Percentiles rank a stretch among this genome's conserved stretches.
phyloP scores from a whole-genome alignment of 1,284 basidiomycete genomes.

The Marasmius oreades region DNA sequence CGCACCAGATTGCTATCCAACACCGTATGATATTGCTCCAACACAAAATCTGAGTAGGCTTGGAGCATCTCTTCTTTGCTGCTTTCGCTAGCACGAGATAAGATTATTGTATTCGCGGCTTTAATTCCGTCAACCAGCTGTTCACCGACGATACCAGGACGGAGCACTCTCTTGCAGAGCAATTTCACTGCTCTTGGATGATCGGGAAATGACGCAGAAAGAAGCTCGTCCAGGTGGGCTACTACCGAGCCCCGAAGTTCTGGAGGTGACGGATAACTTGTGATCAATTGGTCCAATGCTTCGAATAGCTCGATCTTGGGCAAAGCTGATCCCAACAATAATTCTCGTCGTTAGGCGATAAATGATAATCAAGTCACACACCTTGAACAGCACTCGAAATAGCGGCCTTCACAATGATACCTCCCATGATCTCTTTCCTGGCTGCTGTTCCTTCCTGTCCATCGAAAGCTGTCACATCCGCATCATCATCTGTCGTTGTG shows the following conservation, averaged over 20 bases:
- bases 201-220: slow-evolving; percentile 41
- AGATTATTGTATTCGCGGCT: slow-evolving; percentile 55
- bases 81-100: slow-evolving; percentile 21
- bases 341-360: slow-evolving; percentile 1
- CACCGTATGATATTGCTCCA: slow-evolving; percentile 47
- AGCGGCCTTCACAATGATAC: slow-evolving; percentile 69
- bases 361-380: slow-evolving; percentile 26
- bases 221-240: slow-evolving; percentile 50
- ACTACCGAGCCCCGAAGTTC: slow-evolving; percentile 46
- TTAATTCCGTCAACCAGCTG: slow-evolving; percentile 54
- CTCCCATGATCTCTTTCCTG: slow-evolving; percentile 60
- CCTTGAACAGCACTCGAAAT: slow-evolving; percentile 65
- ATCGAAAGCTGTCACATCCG: slow-evolving; percentile 27
- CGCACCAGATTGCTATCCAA: slow-evolving; percentile 57
- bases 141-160: slow-evolving; percentile 35
- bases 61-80: slow-evolving; percentile 33
- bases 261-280: slow-evolving; percentile 49
- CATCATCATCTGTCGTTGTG: slow-evolving; percentile 16
- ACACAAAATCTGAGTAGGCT: slow-evolving; percentile 57
- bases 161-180: slow-evolving; percentile 44
- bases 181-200: slow-evolving; percentile 52
- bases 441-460: slow-evolving; percentile 41
- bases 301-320: slow-evolving; percentile 58
- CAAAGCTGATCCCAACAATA: slow-evolving; percentile 37
- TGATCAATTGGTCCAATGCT: slow-evolving; percentile 51